These are phyloP conservation scores for Candida sp. DNA, from an alignment of 1,139 yeast genomes.

Conservation along the genomic window DNA sequence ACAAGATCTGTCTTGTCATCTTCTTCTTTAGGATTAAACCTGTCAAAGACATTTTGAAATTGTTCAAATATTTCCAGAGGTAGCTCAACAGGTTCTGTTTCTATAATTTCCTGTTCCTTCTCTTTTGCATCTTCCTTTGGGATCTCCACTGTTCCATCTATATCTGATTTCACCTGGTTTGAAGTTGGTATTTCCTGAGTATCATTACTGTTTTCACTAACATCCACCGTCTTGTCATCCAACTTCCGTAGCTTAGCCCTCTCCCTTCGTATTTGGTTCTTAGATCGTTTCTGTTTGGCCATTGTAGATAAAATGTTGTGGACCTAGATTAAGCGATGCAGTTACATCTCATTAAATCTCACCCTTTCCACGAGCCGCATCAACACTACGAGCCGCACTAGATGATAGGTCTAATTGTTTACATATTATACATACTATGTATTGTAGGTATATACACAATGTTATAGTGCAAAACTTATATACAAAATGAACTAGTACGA, in stretches of 20 bases:
- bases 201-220: not conserved
- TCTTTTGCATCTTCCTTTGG: too few species aligned
- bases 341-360: not conserved
- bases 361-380: not conserved
- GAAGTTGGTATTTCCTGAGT: not conserved
- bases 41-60: conserved; percentile 39
- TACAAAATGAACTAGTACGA: not conserved
- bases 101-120: not conserved
- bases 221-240: conserved; percentile 7
- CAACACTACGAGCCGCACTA: not conserved
- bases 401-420: not conserved
- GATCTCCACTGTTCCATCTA: not conserved
- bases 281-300: conserved; percentile 35
- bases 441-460: not conserved
- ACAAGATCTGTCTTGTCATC: conserved; percentile 5
- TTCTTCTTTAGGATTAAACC: conserved; percentile 30
- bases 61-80: conserved; percentile 23
- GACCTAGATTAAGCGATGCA: not conserved
- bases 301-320: conserved; percentile 7
- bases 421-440: too few species aligned
- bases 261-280: conserved; percentile 66
- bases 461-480: not conserved
- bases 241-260: conserved; percentile 49
- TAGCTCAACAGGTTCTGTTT: not conserved
- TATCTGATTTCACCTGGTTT: not conserved